Evolutionary conservation across 2,329 filamentous ascomycete species (phyloP).

Genomic region (Orbilia javanica): DNA sequence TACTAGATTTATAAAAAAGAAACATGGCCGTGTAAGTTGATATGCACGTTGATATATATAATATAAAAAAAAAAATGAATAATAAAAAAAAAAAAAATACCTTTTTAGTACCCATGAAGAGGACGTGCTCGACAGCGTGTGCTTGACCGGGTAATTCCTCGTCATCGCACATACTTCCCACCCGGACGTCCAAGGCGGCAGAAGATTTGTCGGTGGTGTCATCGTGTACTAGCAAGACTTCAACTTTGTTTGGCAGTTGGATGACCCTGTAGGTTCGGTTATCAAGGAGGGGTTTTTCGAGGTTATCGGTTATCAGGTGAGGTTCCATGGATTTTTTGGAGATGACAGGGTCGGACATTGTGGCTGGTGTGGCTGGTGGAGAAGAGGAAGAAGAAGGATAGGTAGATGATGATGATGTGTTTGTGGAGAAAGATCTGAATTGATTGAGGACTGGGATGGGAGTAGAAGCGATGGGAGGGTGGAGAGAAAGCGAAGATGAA

Average conservation of each 20-base stretch:
- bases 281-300: constrained; percentile 87
- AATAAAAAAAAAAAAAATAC: constrained; percentile 66
- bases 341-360: constrained; percentile 36
- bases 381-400: not conserved
- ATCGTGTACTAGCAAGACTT: constrained; percentile 93
- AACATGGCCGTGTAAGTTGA: not conserved
- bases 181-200: constrained; percentile 93
- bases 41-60: no score
- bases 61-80: not conserved
- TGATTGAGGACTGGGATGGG: constrained; percentile 29
- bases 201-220: constrained; percentile 96
- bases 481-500: no score
- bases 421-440: constrained; percentile 43
- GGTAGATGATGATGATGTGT: constrained; percentile 29
- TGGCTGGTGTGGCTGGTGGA: not conserved
- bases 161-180: constrained; percentile 93
- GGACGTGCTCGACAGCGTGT: constrained; percentile 92
- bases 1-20: constrained; percentile 70
- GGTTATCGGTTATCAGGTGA: constrained; percentile 73
- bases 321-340: constrained; percentile 56
- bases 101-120: constrained; percentile 99
- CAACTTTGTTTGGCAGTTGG: constrained; percentile 84
- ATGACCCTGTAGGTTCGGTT: constrained; percentile 90
- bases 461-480: constrained; percentile 1
- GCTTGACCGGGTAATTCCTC: constrained; percentile 82